phyloP scores from a whole-genome alignment of 2,329 filamentous ascomycete genomes.

The Ophiobolus disseminans region DNA sequence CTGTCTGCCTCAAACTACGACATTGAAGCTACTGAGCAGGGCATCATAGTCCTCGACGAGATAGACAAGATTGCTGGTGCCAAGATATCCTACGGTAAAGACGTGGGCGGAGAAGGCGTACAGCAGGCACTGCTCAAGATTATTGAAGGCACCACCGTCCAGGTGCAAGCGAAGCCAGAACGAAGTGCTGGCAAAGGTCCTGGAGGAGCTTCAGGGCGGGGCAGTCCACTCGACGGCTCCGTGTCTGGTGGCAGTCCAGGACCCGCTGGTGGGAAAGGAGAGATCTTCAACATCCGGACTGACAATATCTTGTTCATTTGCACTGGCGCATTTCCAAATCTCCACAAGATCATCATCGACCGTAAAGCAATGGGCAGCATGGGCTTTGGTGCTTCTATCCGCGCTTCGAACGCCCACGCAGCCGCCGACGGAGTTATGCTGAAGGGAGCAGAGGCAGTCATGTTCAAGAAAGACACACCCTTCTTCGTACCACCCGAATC shows the following conservation, averaged over 20 bases:
- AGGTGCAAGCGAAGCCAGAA: constrained; percentile 85
- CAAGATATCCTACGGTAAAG: constrained; percentile 86
- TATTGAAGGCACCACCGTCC: constrained; percentile 92
- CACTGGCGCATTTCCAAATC: constrained; percentile 90
- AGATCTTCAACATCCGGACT: constrained; percentile 79
- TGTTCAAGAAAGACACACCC: constrained; percentile 66
- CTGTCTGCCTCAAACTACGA: constrained; percentile 91
- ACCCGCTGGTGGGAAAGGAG: constrained; percentile 55
- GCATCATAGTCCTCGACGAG: constrained; percentile 95
- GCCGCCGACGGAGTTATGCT: constrained; percentile 64
- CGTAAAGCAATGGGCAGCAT: constrained; percentile 87
- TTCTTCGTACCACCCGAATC: constrained; percentile 55
- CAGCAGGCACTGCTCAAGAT: constrained; percentile 96
- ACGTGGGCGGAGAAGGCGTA: constrained; percentile 94
- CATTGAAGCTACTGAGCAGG: constrained; percentile 80
- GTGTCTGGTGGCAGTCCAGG: constrained; percentile 25
- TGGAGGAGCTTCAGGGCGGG: constrained; percentile 28
- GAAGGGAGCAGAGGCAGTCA: constrained; percentile 61
- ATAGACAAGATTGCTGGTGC: constrained; percentile 95
- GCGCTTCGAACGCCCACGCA: constrained; percentile 60
- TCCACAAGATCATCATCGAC: constrained; percentile 86
- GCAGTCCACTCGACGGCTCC: constrained; percentile 29
- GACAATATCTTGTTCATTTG: constrained; percentile 98
- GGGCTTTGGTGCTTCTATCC: constrained; percentile 87
- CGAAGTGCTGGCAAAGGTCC: constrained; percentile 54